A percentile compares a stretch with the other conserved stretches of the same genome.
Evolutionary conservation across 768 basidiomycete species (phyloP).

Genomic region (Collybia nuda): DNA sequence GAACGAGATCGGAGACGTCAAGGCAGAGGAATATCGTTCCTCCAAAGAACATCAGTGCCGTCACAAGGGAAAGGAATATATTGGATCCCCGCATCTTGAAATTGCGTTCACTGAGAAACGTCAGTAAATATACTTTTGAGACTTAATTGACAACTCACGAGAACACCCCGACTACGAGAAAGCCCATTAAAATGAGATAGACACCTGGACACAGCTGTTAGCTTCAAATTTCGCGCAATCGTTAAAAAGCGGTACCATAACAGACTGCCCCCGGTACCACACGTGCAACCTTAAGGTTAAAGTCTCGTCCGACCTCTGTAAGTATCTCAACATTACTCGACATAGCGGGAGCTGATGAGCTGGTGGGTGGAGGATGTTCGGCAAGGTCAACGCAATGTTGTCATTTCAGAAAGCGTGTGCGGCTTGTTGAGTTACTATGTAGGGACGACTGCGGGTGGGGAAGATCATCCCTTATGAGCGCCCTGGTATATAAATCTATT

Average conservation of each 20-base stretch:
- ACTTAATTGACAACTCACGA: conserved; percentile 2
- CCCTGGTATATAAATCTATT: too few species aligned
- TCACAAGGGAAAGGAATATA: conserved; percentile 20
- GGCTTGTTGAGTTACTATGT: too few species aligned
- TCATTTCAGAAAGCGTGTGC: too few species aligned
- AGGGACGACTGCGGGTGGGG: too few species aligned
- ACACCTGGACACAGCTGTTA: conserved; percentile 8
- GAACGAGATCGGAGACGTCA: conserved; percentile 25
- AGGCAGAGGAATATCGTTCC: conserved; percentile 24
- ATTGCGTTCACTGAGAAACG: conserved; percentile 13
- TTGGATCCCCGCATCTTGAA: conserved; percentile 12
- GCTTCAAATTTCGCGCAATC: neutral
- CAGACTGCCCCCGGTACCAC: conserved; percentile 16
- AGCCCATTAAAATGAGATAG: conserved; percentile 16
- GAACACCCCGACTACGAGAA: conserved; percentile 10
- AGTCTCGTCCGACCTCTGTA: conserved; percentile 13
- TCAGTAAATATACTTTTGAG: neutral
- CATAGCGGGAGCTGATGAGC: conserved; percentile 5
- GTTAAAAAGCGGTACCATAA: conserved; percentile 12
- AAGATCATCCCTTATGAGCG: too few species aligned
- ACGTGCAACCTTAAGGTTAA: conserved; percentile 17
- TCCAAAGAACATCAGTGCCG: conserved; percentile 24
- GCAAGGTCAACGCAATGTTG: too few species aligned
- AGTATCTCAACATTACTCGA: conserved; percentile 13
- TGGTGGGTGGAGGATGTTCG: neutral